phyloP scores from a whole-genome alignment of 148 eudicot species.

The Beta vulgaris region DNA sequence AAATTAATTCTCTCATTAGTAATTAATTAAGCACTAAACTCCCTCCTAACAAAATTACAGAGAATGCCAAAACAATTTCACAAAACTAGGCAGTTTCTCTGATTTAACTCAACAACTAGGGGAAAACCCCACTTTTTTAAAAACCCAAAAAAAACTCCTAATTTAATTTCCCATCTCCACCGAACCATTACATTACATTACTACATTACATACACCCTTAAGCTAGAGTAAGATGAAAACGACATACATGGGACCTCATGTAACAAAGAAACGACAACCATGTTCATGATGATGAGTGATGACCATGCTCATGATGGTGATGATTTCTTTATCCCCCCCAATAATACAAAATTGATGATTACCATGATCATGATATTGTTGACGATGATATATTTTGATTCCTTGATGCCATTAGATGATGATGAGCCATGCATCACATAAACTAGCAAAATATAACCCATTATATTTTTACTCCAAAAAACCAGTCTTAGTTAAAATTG shows the following conservation, averaged over 20 bases:
- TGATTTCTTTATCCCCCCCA: constrained; percentile 24
- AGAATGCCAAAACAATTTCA: constrained; percentile 18
- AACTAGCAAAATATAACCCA: background rate
- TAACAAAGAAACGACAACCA: constrained; percentile 26
- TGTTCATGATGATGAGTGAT: constrained; percentile 35
- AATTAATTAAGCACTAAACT: background rate
- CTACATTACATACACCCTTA: no score
- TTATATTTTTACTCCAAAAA: constrained; percentile 46
- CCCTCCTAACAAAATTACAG: constrained; percentile 22
- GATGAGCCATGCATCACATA: background rate
- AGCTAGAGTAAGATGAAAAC: constrained; percentile 23
- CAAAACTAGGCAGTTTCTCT: constrained; percentile 14
- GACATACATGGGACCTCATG: constrained; percentile 34
- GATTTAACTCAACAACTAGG: constrained; percentile 9
- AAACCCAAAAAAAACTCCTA: background rate
- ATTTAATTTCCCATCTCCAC: constrained; percentile 15
- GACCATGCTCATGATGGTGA: constrained; percentile 28
- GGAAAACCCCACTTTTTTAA: background rate
- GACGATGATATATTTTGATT: no score
- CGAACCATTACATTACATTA: constrained; percentile 12
- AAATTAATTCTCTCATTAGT: background rate
- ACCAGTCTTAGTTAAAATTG: constrained; percentile 74
- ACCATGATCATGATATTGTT: no score
- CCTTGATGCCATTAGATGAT: constrained; percentile 10
- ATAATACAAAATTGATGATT: constrained; percentile 34